Conservation (phyloP, 2,329 filamentous ascomycete genomes). For the Trichoderma sp. region DNA sequence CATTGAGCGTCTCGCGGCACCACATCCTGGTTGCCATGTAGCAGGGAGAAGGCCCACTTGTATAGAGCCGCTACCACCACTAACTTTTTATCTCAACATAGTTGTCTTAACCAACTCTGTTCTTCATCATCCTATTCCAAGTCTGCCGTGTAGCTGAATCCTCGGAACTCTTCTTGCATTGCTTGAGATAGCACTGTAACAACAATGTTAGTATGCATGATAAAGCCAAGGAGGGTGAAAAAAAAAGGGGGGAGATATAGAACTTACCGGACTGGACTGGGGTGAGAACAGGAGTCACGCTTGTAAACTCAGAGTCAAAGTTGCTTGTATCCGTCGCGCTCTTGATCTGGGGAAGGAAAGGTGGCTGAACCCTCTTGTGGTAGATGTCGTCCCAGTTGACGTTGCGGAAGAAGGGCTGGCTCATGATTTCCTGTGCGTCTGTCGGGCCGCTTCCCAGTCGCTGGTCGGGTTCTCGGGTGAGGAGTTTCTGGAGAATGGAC, state of each 20-base stretch:
- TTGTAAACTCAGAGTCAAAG: conserved; percentile 98
- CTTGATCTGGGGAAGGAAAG: conserved; percentile 86
- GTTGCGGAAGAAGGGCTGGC: conserved; percentile 94
- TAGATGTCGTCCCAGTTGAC: conserved; percentile 99
- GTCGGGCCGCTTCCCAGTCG: conserved; percentile 91
- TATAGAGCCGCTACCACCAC: neutral
- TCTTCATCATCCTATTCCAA: conserved; percentile 57
- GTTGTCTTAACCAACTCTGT: conserved; percentile 14
- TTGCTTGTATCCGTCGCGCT: conserved; percentile 98
- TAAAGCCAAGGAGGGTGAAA: neutral
- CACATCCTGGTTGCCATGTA: neutral
- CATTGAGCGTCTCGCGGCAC: neutral
- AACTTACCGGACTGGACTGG: conserved; percentile 92
- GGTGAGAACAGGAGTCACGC: conserved; percentile 93
- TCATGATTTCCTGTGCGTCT: conserved; percentile 98
- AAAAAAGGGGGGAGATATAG: neutral
- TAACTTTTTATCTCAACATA: conserved; percentile 22
- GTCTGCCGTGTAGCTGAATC: conserved; percentile 95
- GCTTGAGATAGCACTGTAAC: conserved; percentile 83
- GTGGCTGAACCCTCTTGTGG: conserved; percentile 84
- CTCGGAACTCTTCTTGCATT: conserved; percentile 99
- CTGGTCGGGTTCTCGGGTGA: conserved; percentile 91
- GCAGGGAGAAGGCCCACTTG: neutral
- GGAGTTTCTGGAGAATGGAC: conserved; percentile 93
- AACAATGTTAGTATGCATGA: conserved; percentile 26